Percentiles rank a stretch among this genome's conserved stretches.
phyloP scores from a whole-genome alignment of 495 filamentous ascomycete species.

The Hyphodiscus hymeniophilus region DNA sequence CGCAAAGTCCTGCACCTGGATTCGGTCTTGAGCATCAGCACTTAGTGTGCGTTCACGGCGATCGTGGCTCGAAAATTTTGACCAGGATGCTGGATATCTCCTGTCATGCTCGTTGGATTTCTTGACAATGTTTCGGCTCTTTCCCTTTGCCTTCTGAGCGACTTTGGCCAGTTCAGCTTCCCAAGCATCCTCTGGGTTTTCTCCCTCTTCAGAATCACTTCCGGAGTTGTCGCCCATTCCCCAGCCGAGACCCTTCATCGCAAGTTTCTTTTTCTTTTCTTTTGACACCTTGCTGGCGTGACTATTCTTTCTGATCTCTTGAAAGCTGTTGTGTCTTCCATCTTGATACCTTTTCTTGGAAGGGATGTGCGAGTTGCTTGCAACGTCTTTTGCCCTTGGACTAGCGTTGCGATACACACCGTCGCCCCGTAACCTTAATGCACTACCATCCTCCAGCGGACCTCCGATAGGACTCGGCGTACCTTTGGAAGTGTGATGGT shows the following conservation, averaged over 20 bases:
- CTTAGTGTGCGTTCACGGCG: slow-evolving; percentile 9
- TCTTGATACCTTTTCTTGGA: neutral
- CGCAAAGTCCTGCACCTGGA: slow-evolving; percentile 18
- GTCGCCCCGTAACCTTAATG: slow-evolving; percentile 8
- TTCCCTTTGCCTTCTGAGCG: slow-evolving; percentile 14
- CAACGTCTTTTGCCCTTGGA: slow-evolving; percentile 1
- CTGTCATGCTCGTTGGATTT: slow-evolving; percentile 7
- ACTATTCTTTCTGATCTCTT: slow-evolving; percentile 6
- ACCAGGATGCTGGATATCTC: slow-evolving; percentile 17
- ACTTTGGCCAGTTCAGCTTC: slow-evolving; percentile 13
- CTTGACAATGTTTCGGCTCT: slow-evolving; percentile 16
- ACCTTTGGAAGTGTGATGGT: neutral
- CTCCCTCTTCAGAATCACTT: neutral
- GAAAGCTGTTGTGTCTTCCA: neutral
- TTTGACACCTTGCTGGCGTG: neutral
- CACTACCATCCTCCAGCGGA: slow-evolving; percentile 2
- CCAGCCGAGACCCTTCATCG: neutral
- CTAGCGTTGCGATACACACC: slow-evolving; percentile 5
- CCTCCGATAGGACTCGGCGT: neutral
- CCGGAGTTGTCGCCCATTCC: neutral
- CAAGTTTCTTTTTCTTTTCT: neutral
- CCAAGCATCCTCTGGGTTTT: slow-evolving; percentile 12
- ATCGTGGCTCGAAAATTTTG: slow-evolving; percentile 17
- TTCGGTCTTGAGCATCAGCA: slow-evolving; percentile 3
- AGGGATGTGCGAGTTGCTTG: neutral